Base-by-base conservation (phyloP, 2,329 filamentous ascomycete species). In the Fonsecaea nubica region DNA sequence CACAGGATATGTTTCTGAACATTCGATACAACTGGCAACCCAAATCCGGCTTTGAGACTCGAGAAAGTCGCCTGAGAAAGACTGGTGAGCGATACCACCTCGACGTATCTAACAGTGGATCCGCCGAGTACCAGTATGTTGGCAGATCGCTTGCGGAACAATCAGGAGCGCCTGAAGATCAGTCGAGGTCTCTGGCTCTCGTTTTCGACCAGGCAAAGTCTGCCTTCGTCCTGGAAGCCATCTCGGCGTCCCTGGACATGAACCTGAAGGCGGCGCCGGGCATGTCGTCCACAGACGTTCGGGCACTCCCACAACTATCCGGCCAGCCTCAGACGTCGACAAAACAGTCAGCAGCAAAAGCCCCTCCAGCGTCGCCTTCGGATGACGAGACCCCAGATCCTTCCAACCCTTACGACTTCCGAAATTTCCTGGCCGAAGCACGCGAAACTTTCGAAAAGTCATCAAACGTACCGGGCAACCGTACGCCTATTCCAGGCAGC, bases 181-280 rank as follows among this genome's bases (percentile, higher is more conserved):
- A 63, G 76, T 78, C 12, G 67, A 74, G 12, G 70, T 75, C 64
- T 60, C 71, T 81, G 56, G 81, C 85, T 9, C 84, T 96, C 59
- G 86, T 94, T 65, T 95, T 94, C 75, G 91, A 96, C 77, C 84
- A 89, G 8, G 81, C 84, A 18, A 88, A 87, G 60, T 88, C 94
- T 74, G 89, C 86, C 63, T 95, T 95, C 71, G 88, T 95, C 33
- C 84, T 97, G 62, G 92, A 97, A 80, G 88, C 88, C 59, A 82
- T 97, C 62, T 87, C 92, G 75, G 90, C 89, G n/a, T 89, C 89
- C 45, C 90, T 96, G 79, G 89, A 92, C 74, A 93, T 97, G 89
- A 97, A 97, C 77, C 80, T 97, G 62, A 88, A 86, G 60, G 87
- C 85, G 63, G 88, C 88, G 13, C 91, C 90, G 2, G 58, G 60